phyloP scores from a whole-genome alignment of 2,329 filamentous ascomycete species.

The Scolecobasidium constrictum region DNA sequence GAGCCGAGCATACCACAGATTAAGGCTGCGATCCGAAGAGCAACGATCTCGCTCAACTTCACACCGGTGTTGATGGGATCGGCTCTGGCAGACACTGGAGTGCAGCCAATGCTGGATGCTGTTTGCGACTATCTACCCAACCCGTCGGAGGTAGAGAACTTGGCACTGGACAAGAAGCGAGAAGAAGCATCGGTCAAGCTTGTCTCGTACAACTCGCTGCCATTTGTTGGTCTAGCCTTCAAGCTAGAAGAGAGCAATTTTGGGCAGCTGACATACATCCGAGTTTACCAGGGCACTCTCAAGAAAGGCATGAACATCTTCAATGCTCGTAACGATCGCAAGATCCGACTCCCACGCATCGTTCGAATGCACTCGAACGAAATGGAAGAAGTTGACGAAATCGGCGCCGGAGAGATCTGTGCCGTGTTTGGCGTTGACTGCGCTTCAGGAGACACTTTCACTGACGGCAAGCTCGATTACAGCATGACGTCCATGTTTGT shows the following conservation, averaged over 20 bases:
- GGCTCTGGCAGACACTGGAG: constrained; percentile 83
- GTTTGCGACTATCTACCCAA: constrained; percentile 95
- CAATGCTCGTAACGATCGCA: constrained; percentile 91
- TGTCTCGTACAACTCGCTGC: constrained; percentile 83
- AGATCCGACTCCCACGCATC: constrained; percentile 91
- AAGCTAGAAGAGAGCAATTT: constrained; percentile 99
- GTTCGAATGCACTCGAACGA: constrained; percentile 99
- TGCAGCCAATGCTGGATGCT: constrained; percentile 94
- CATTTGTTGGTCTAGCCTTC: constrained; percentile 92
- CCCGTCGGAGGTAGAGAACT: constrained; percentile 77
- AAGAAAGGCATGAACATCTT: constrained; percentile 83
- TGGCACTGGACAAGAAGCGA: constrained; percentile 74
- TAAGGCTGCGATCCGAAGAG: constrained; percentile 80
- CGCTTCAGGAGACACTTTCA: constrained; percentile 95
- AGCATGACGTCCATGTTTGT: constrained; percentile 98
- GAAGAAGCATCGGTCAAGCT: constrained; percentile 74
- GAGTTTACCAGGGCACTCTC: constrained; percentile 89
- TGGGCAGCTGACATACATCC: constrained; percentile 94
- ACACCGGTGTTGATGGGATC: constrained; percentile 94
- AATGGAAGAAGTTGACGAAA: constrained; percentile 91
- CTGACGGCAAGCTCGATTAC: constrained; percentile 83
- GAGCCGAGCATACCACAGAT: constrained; percentile 73
- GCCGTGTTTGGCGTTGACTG: constrained; percentile 98
- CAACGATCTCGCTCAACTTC: constrained; percentile 84
- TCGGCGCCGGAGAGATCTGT: constrained; percentile 95